Base-by-base conservation (phyloP, 1,284 basidiomycete species). In the Sporisorium iseilematis-ciliati region DNA sequence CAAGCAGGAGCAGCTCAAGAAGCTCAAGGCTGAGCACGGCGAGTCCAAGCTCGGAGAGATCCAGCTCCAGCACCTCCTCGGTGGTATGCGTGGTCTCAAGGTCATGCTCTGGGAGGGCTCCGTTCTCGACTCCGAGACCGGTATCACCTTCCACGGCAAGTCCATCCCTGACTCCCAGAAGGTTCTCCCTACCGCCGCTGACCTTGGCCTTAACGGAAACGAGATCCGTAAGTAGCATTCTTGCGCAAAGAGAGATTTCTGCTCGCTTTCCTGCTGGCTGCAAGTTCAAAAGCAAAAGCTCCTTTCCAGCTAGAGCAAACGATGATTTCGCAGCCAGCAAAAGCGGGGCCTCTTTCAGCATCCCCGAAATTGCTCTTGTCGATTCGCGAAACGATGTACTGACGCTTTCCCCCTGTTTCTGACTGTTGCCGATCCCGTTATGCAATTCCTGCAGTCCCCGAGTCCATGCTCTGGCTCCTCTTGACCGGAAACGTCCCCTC, bases 381-480 rank as follows among this genome's bases (percentile, higher is more conserved):
- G 21, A 16, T 38, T 38, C 11, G 35, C 23, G 7, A 21, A n/a
- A 20, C 31, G 5, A 35, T 23, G 2, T 18, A 33, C 49, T 52
- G 50, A 60, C 42, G 21, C 49, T 31, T 20, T 42, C 26, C 11
- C 29, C 29, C 21, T n/a, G 7, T n/a, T 46, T 29, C 23, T 38
- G 20, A n/a, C 20, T 26, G 4, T 29, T 20, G 20, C 10, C 42
- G 23, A 43, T 43, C 26, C 42, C 41, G 43, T 14, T 14, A 14
- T 41, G 16, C 51, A 18, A 41, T 41, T 51, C 20, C 20, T 33
- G 29, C 62, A 80, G 78, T 84, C 57, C 83, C 83, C 71, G 83
- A 84, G 78, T 82, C 82, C 51, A 84, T 84, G 83, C 82, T 84
- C 70, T 84, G 83, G 83, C 83, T 84, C 60, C 79, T 84, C 57